Base-by-base conservation (phyloP, 179 eudicot genomes). In the Silene noctiflora region DNA sequence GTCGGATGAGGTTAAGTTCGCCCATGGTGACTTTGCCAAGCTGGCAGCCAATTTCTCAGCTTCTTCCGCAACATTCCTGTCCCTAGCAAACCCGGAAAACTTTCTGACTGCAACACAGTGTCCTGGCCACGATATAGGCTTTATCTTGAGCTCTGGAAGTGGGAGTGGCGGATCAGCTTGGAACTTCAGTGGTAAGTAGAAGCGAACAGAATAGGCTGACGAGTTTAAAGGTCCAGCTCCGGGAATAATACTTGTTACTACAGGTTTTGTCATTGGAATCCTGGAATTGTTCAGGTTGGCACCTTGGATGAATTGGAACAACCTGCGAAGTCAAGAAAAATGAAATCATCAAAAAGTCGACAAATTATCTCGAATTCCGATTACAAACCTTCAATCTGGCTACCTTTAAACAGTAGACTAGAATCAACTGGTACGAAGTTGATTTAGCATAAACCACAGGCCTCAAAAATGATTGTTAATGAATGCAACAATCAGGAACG, bases 271-370 rank as follows among this genome's bases (percentile, higher is more conserved):
- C 96, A 91, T 88, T 13, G 85, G 80, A 75, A 93, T 79, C 46
- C 95, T 76, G 6, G 98, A 87, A 56, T 0, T 78, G 87, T 93
- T 93, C 76, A 93, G 75, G 73, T 93, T 93, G 74, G 98, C 98
- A 31, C 97, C 98, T 87, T 93, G 76, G 22, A 86, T 91, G 81
- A 74, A 93, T 73, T 93, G 96, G 81, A 91, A 91, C 60, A 91
- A 81, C 89, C 98, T 93, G 90, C 31, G 5, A 19, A 64, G 14
- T 17, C 44, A 24, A 24, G 2, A 33, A 33, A 33, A 33, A 4
- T 33, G 39, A 14, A 55, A 17, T 16, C 11, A 46, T 25, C 9
- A 33, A 58, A 59, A 59, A 20, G 42, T 27, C 46, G 14, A 3
- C 67, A 35, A 24, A 39, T 67, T n/a, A 16, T 67, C 20, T 22